Evolutionary conservation across 2,329 filamentous ascomycete species (phyloP).

Genomic region (Neonectria ditissima): DNA sequence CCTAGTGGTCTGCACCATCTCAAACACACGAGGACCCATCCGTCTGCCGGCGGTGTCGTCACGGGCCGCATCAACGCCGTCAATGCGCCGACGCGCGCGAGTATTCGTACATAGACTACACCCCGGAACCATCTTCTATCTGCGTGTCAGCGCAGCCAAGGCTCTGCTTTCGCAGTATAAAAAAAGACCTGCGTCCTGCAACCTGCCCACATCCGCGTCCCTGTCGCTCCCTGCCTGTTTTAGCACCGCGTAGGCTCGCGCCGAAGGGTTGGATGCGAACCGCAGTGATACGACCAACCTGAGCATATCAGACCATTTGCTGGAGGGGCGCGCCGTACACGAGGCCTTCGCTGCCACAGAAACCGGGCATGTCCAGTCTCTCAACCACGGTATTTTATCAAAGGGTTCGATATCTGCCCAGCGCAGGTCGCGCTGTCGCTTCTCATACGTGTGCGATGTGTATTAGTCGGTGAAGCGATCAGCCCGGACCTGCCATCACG

Average conservation of each 20-base stretch:
- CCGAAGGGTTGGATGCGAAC: conserved; percentile 21
- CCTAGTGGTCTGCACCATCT: background rate
- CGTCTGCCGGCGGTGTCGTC: background rate
- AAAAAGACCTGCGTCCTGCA: conserved; percentile 20
- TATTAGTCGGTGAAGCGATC: background rate
- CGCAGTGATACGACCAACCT: conserved; percentile 35
- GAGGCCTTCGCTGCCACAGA: conserved; percentile 17
- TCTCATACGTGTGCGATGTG: conserved; percentile 6
- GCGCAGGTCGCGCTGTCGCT: conserved; percentile 4
- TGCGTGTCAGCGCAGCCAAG: conserved; percentile 18
- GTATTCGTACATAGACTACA: background rate
- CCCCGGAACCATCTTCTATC: conserved; percentile 14
- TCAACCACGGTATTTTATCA: background rate
- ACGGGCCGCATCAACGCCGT: background rate
- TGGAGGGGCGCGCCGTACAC: conserved; percentile 21
- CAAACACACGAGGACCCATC: background rate
- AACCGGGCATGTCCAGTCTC: conserved; percentile 19
- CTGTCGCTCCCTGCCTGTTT: conserved; percentile 24
- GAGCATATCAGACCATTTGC: conserved; percentile 37
- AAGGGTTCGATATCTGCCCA: background rate
- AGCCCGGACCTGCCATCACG: background rate
- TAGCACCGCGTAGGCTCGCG: conserved; percentile 9
- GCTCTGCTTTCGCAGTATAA: background rate
- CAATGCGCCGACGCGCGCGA: background rate
- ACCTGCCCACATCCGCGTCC: conserved; percentile 5